Percentiles rank a stretch among this genome's conserved stretches.
These are phyloP conservation scores for Beauveria pseudobassiana DNA, from an alignment of 2,329 filamentous ascomycete genomes.

Conservation along the genomic window DNA sequence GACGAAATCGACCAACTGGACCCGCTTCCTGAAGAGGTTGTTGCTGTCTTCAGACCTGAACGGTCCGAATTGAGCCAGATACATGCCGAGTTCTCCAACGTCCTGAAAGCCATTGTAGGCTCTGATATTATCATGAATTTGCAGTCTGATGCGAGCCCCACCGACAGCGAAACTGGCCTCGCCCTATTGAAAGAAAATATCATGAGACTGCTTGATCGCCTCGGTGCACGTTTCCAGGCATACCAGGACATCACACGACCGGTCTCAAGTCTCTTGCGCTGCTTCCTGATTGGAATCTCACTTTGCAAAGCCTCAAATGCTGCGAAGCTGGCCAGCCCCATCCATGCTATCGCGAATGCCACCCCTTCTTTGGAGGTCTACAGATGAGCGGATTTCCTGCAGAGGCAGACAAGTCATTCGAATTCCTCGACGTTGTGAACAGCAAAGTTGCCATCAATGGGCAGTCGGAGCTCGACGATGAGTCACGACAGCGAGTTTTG, in stretches of 20 bases:
- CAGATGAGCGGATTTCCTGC: neutral
- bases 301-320: conserved; percentile 41
- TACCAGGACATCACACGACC: conserved; percentile 83
- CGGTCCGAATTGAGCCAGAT: conserved; percentile 61
- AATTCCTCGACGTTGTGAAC: conserved; percentile 43
- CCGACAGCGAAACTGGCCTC: conserved; percentile 29
- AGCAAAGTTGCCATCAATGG: conserved; percentile 41
- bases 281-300: conserved; percentile 67
- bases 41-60: conserved; percentile 63
- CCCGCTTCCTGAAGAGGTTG: conserved; percentile 54
- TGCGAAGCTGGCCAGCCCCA: conserved; percentile 31
- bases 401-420: conserved; percentile 28
- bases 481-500: conserved; percentile 48
- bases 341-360: conserved; percentile 33
- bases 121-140: conserved; percentile 33
- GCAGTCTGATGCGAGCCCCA: conserved; percentile 17
- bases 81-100: conserved; percentile 75
- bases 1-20: conserved; percentile 58
- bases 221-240: conserved; percentile 62
- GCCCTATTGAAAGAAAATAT: conserved; percentile 49
- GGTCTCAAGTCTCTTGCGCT: conserved; percentile 69
- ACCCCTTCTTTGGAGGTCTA: conserved; percentile 48
- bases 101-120: conserved; percentile 57
- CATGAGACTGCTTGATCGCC: conserved; percentile 60
- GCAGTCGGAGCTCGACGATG: conserved; percentile 29